Conservation (phyloP, 495 filamentous ascomycete species). For the Aspergillus egyptiacus region DNA sequence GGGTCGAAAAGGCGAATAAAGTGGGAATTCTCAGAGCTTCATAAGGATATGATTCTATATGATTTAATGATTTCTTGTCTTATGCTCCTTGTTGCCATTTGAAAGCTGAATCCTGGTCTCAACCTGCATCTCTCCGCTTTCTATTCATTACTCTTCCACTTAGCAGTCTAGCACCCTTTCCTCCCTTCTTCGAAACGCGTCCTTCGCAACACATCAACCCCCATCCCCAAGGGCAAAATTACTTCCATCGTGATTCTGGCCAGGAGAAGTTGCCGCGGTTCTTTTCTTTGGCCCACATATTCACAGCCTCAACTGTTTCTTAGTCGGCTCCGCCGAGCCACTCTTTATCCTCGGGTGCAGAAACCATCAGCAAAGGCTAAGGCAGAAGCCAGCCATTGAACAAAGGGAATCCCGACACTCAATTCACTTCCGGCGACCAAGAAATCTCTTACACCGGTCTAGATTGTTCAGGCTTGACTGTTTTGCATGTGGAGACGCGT, state of each 20-base stretch:
- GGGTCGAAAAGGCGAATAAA: neutral
- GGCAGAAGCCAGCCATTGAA: neutral
- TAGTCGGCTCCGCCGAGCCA: neutral
- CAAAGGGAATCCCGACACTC: neutral
- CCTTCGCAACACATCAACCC: too few relatives aligned
- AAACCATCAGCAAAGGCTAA: neutral
- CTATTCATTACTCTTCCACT: neutral
- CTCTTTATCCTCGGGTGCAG: conserved; percentile 1
- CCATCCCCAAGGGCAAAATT: neutral
- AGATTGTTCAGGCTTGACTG: conserved; percentile 1
- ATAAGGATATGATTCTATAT: neutral
- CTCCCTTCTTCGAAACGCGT: neutral
- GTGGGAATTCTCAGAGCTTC: neutral
- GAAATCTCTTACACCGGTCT: neutral
- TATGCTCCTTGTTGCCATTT: neutral
- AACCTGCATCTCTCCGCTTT: neutral
- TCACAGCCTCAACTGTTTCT: neutral
- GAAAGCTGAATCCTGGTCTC: neutral
- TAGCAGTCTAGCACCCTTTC: neutral
- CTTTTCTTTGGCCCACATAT: too few relatives aligned
- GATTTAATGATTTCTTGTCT: neutral
- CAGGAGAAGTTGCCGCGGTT: neutral
- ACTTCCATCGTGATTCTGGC: neutral
- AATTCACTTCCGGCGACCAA: neutral
- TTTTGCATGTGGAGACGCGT: conserved; percentile 1